Evolutionary conservation across 768 basidiomycete species (phyloP), one percentile per base, ranked within the genome.

Genomic region (Chiua virens): DNA sequence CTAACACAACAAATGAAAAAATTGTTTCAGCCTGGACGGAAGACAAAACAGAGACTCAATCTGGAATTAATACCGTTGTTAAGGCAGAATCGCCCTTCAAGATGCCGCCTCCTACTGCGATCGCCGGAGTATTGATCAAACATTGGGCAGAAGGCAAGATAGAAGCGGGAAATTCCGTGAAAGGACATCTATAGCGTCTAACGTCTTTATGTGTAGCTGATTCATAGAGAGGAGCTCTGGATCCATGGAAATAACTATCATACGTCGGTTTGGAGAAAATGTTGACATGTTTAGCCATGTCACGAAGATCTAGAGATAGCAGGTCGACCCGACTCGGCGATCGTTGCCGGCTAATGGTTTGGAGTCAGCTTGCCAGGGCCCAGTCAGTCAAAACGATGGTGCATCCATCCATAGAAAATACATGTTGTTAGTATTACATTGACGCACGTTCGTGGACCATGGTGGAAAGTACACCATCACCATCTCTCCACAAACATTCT

Each of bases 51-150:
- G 61, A 52, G 28, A 32, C 42, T 23, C 49, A 37, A 47, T 64
- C 43, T 21, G 60, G 61, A 42, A 49, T 52, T 15, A 47, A 59
- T 25, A 50, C 45, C 10, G 52, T 52, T 25, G 49, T 43, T 40
- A 61, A 62, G 42, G 72, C 70, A 23, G 79, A 78, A 42, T 77
- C 81, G 5, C 73, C 81, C 8, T 86, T 93, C 70, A 81, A 79
- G 55, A 70, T 94, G n/a, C 92, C 93, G 1, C 86, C 89, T 8
- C 62, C 65, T 3, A 86, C 81, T 21, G 88, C 91, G 8, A 86
- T 94, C 49, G 92, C 88, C 0, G 93, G 93, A n/a, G 82, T 89
- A 27, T 68, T 96, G 62, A 87, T 96, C 59, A 73, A 80, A 43
- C 81, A 92, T 47, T 95, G 93, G 93, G 86, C 76, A 6, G 79